A percentile compares a stretch with the other conserved stretches of the same genome.
Evolutionary conservation across 2,329 filamentous ascomycete genomes (phyloP).

Genomic region (Penicillium janthinellum): DNA sequence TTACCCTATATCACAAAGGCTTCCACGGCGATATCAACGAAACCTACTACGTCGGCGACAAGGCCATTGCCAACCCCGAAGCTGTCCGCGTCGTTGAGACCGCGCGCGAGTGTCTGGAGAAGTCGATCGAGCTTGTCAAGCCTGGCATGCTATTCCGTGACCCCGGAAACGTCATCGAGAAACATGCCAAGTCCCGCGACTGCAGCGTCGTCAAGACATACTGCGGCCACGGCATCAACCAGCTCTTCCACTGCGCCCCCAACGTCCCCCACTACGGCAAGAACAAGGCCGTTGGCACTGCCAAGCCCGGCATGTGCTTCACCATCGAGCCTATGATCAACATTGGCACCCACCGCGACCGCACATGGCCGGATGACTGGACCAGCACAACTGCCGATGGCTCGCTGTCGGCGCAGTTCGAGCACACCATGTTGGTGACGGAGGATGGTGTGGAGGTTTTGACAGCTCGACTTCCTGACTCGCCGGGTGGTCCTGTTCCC

Average conservation of each 20-base stretch:
- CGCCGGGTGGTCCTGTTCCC: conserved; percentile 71
- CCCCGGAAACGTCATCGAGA: conserved; percentile 93
- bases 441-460: conserved; percentile 80
- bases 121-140: conserved; percentile 88
- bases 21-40: conserved; percentile 98
- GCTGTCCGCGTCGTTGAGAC: conserved; percentile 89
- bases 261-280: conserved; percentile 97
- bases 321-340: conserved; percentile 99
- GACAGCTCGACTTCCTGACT: conserved; percentile 71
- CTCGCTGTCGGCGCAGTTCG: conserved; percentile 89
- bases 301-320: conserved; percentile 96
- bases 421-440: conserved; percentile 82
- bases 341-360: conserved; percentile 83
- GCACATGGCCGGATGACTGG: conserved; percentile 99
- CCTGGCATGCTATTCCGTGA: conserved; percentile 91
- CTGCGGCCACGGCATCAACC: conserved; percentile 94
- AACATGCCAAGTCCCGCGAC: conserved; percentile 79
- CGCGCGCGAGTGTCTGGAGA: conserved; percentile 83
- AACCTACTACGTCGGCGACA: conserved; percentile 96
- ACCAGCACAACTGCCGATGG: conserved; percentile 93
- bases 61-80: conserved; percentile 79
- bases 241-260: conserved; percentile 87
- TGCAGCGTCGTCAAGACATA: conserved; percentile 96
- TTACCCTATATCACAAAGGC: conserved; percentile 89
- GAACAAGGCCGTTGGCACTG: conserved; percentile 94